Conservation (phyloP, 169 alveolate species). For the Toxoplasma gondii region DNA sequence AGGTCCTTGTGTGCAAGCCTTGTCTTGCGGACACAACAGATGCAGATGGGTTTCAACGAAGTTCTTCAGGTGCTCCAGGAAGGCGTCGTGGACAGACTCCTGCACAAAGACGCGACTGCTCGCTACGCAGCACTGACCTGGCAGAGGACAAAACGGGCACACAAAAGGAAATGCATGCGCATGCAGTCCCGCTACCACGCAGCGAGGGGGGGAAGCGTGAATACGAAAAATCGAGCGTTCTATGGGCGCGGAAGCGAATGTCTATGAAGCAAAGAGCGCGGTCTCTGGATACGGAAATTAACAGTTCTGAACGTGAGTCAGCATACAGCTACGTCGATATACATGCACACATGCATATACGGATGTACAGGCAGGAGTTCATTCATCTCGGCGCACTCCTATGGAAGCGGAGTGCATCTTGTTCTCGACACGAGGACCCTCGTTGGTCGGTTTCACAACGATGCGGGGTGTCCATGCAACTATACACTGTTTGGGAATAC, state of each 20-base stretch:
- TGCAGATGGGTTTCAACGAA: constrained; percentile 46
- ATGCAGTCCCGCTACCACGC: neutral
- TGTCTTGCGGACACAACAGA: constrained; percentile 79
- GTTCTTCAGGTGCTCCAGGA: constrained; percentile 70
- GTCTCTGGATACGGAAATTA: too few species aligned
- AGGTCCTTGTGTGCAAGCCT: constrained; percentile 83
- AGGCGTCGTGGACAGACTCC: constrained; percentile 81
- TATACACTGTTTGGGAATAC: too few species aligned
- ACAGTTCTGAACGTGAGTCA: too few species aligned
- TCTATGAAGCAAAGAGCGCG: too few species aligned
- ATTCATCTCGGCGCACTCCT: too few species aligned
- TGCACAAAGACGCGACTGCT: constrained; percentile 84
- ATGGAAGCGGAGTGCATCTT: too few species aligned
- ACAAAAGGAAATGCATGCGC: neutral
- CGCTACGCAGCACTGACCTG: constrained; percentile 86
- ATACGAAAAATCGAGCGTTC: neutral
- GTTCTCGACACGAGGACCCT: too few species aligned
- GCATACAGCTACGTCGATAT: too few species aligned
- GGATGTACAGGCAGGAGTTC: neutral
- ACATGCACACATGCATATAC: neutral
- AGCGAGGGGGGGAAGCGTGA: too few species aligned
- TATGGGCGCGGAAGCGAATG: neutral
- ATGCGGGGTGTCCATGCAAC: too few species aligned
- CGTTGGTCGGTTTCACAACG: too few species aligned
- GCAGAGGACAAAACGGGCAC: neutral